These are phyloP conservation scores for Sphaceloma murrayae DNA, from an alignment of 2,329 filamentous ascomycete genomes.

Conservation along the genomic window DNA sequence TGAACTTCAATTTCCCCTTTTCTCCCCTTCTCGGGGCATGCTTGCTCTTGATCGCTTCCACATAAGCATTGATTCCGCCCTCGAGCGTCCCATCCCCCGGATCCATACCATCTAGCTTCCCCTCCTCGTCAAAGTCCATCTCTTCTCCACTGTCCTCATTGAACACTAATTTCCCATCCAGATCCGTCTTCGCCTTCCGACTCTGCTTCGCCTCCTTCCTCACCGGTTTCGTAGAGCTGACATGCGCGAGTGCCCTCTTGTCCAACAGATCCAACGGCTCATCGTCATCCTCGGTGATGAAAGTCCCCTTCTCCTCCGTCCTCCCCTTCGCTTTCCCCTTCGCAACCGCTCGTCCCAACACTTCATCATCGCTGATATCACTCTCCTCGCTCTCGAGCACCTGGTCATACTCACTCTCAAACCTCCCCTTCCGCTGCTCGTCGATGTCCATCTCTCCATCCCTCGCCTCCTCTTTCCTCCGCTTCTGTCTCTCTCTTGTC, in stretches of 20 bases:
- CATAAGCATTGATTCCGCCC: slow-evolving; percentile 50
- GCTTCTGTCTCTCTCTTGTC: slow-evolving; percentile 81
- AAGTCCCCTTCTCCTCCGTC: slow-evolving; percentile 48
- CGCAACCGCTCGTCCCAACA: slow-evolving; percentile 38
- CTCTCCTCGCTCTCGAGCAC: slow-evolving; percentile 61
- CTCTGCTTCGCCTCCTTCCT: slow-evolving; percentile 46
- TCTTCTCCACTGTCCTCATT: slow-evolving; percentile 41
- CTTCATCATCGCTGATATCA: slow-evolving; percentile 54
- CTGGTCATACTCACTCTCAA: slow-evolving; percentile 90
- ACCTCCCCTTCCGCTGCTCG: slow-evolving; percentile 50
- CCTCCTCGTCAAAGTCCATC: slow-evolving; percentile 52
- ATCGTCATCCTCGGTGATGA: slow-evolving; percentile 89
- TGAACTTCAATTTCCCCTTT: slow-evolving; percentile 52
- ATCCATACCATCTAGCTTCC: slow-evolving; percentile 27
- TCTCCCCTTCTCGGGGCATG: slow-evolving; percentile 50
- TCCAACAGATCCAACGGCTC: slow-evolving; percentile 92
- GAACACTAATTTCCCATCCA: slow-evolving; percentile 73
- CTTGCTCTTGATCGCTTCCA: slow-evolving; percentile 50
- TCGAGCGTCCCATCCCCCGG: slow-evolving; percentile 36
- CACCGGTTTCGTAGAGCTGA: slow-evolving; percentile 78
- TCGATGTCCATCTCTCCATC: slow-evolving; percentile 50
- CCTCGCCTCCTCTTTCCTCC: slow-evolving; percentile 63
- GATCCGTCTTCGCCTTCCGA: slow-evolving; percentile 58
- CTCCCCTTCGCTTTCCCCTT: slow-evolving; percentile 46
- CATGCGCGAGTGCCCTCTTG: slow-evolving; percentile 78